Base-by-base conservation (phyloP, 2,329 filamentous ascomycete genomes). In the Xylaria polymorpha region DNA sequence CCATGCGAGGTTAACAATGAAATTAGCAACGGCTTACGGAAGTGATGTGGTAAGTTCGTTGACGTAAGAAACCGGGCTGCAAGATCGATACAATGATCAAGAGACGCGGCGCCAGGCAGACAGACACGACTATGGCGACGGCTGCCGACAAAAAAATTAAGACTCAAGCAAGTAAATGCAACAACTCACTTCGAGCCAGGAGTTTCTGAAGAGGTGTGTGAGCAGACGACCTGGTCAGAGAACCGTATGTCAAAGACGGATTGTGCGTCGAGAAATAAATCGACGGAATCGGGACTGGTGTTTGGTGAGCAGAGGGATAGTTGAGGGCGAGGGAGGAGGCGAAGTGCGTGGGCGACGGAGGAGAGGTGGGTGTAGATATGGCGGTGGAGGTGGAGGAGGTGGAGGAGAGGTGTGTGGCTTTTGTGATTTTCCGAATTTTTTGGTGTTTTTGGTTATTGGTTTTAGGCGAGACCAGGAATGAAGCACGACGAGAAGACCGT, bases 391-490 rank as follows among this genome's bases (percentile, higher is more conserved):
- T 35, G 32, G 35, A 37, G 20, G 44, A 37, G 18, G 46, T 12
- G 41, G 68, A 57, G 67, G 51, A 59, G 56, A 71, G 66, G 64
- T 57, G 64, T 68, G 66, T 70, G 64, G 70, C 77, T 81, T 84
- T 84, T 87, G 83, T 83, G 78, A 80, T 80, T 82, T 88, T 89
- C 87, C 85, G 81, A 80, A 76, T 88, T 89, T 89, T 89, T 88
- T 85, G 80, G 77, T 82, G 81, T 81, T 81, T 86, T 81, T 80
- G 75, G 73, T 81, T 80, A 79, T 76, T 79, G 83, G 83, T 82
- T 81, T 81, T 84, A 84, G 66, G 83, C 82, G 84, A 86, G 86
- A 85, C 86, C 86, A 88, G 85, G 86, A 84, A 86, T 83, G 79
- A 82, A 85, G 85, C 83, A 86, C 85, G 84, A 85, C 67, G 48